These are phyloP conservation scores for Pichia sp. DNA, from an alignment of 1,139 yeast genomes.

Conservation along the genomic window DNA sequence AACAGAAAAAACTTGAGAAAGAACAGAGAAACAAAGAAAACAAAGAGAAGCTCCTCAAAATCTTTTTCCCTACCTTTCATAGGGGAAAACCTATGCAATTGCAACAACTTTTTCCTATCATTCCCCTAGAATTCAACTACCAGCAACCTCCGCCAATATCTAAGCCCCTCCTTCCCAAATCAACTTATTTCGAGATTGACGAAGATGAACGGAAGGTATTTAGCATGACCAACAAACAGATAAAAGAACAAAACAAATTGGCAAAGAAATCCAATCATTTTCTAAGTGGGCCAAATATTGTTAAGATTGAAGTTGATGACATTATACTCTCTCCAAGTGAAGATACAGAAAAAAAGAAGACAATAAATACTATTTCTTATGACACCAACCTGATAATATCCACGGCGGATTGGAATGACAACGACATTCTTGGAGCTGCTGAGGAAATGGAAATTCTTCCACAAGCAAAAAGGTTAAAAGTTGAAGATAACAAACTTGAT, in stretches of 20 bases:
- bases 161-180: constrained; percentile 64
- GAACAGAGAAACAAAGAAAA: constrained; percentile 28
- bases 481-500: constrained; percentile 29
- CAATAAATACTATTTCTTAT: constrained; percentile 41
- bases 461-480: constrained; percentile 25
- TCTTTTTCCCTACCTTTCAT: constrained; percentile 63
- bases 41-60: constrained; percentile 39
- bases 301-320: constrained; percentile 20
- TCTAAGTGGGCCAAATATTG: constrained; percentile 23
- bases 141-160: constrained; percentile 47
- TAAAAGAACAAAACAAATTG: constrained; percentile 18
- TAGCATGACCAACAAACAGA: constrained; percentile 21
- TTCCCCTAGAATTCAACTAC: constrained; percentile 50
- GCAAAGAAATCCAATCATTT: neutral
- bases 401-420: constrained; percentile 83
- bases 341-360: constrained; percentile 22
- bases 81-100: constrained; percentile 55
- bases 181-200: constrained; percentile 43
- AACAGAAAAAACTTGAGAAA: constrained; percentile 18
- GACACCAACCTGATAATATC: constrained; percentile 65
- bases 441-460: constrained; percentile 19
- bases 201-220: constrained; percentile 37
- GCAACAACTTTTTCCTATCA: constrained; percentile 64
- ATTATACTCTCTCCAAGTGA: constrained; percentile 13
- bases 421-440: constrained; percentile 50